phyloP scores from a whole-genome alignment of 2,329 filamentous ascomycete genomes.

The Pseudopithomyces chartarum region DNA sequence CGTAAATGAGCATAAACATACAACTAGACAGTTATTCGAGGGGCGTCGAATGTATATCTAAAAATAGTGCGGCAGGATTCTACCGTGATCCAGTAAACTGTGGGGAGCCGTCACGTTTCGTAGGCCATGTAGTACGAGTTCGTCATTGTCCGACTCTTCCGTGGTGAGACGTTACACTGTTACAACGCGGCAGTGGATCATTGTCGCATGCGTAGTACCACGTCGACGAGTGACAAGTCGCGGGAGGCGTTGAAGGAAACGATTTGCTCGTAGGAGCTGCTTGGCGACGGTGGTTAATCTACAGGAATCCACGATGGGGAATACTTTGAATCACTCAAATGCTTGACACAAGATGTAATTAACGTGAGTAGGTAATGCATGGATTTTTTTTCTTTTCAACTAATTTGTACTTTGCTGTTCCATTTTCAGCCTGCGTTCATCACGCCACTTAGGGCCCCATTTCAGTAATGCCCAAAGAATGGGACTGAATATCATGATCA shows the following conservation, averaged over 20 bases:
- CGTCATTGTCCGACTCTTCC: too few relatives aligned
- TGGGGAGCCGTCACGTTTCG: neutral
- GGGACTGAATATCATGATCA: slow-evolving; percentile 47
- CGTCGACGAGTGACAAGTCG: neutral
- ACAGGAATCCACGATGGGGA: neutral
- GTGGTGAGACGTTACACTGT: slow-evolving; percentile 2
- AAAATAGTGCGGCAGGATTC: neutral
- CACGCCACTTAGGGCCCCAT: slow-evolving; percentile 51
- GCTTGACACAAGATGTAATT: neutral
- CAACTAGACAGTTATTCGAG: too few relatives aligned
- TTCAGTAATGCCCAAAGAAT: slow-evolving; percentile 48
- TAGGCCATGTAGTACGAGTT: neutral
- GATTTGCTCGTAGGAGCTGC: too few relatives aligned
- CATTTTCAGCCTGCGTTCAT: slow-evolving; percentile 40
- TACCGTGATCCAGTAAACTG: neutral
- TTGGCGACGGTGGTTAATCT: neutral
- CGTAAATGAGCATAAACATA: neutral
- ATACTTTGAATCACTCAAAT: neutral
- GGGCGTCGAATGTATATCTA: neutral
- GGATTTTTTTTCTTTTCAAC: neutral
- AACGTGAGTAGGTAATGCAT: neutral
- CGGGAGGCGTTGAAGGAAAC: too few relatives aligned
- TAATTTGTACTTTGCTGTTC: slow-evolving; percentile 1
- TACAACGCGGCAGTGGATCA: neutral
- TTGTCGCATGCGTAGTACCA: neutral